Conservation (phyloP, 2,329 filamentous ascomycete species). For the Colletotrichum higginsianum region DNA sequence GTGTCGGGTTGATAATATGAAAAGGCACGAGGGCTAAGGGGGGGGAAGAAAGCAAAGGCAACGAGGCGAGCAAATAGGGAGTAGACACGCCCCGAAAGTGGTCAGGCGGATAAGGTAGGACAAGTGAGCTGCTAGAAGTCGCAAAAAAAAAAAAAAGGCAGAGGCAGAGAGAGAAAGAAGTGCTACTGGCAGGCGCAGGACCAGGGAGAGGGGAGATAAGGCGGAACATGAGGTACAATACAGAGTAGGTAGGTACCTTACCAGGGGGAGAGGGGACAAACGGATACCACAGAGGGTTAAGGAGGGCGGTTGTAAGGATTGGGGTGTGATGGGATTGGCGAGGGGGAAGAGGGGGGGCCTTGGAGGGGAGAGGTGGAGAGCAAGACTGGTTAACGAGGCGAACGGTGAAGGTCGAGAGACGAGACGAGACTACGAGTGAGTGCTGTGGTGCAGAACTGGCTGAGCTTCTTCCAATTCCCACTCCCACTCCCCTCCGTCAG, state of each 20-base stretch:
- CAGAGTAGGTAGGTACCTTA: constrained; percentile 11
- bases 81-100: constrained; percentile 39
- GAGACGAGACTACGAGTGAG: neutral
- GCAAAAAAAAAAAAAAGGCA: constrained; percentile 25
- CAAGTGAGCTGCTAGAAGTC: constrained; percentile 33
- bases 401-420: constrained; percentile 20
- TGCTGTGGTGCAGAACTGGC: constrained; percentile 4
- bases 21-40: constrained; percentile 15
- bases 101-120: constrained; percentile 42
- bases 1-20: constrained; percentile 23
- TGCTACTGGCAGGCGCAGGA: constrained; percentile 23
- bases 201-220: constrained; percentile 39
- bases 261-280: constrained; percentile 25
- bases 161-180: constrained; percentile 27
- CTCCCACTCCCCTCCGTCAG: neutral
- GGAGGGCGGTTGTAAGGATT: constrained; percentile 42
- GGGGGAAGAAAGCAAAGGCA: constrained; percentile 25
- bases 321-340: constrained; percentile 39
- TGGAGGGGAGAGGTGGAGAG: constrained; percentile 35
- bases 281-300: constrained; percentile 39
- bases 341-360: constrained; percentile 17
- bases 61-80: constrained; percentile 39
- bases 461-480: neutral
- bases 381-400: constrained; percentile 32
- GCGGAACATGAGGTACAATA: constrained; percentile 34